Conservation (phyloP, 2,329 filamentous ascomycete species). For the Cordyceps tenuipes region DNA sequence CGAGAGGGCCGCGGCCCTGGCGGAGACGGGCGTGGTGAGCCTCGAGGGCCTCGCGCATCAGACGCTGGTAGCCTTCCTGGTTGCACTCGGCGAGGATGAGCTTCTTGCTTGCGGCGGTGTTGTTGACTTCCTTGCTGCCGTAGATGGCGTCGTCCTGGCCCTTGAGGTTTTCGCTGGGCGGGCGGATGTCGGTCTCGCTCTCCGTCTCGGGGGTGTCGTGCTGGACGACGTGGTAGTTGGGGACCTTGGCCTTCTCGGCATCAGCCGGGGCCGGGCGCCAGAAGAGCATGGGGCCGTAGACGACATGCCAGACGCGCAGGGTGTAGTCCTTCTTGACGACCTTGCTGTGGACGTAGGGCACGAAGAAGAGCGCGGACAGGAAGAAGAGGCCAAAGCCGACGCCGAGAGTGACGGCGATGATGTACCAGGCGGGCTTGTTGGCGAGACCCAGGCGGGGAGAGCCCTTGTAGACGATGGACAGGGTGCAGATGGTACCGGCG, state of each 20-base stretch:
- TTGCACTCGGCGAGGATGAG: slow-evolving; percentile 38
- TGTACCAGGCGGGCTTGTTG: slow-evolving; percentile 60
- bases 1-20: slow-evolving; percentile 57
- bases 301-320: slow-evolving; percentile 54
- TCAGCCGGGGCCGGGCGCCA: slow-evolving; percentile 46
- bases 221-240: slow-evolving; percentile 72
- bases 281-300: slow-evolving; percentile 57
- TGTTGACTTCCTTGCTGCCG: slow-evolving; percentile 26
- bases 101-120: slow-evolving; percentile 30
- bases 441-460: slow-evolving; percentile 58
- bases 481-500: slow-evolving; percentile 63
- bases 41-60: slow-evolving; percentile 47
- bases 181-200: slow-evolving; percentile 5
- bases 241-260: slow-evolving; percentile 49
- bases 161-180: slow-evolving; percentile 18
- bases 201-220: slow-evolving; percentile 40
- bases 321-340: slow-evolving; percentile 61
- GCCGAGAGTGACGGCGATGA: slow-evolving; percentile 58
- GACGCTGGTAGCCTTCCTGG: slow-evolving; percentile 51
- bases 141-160: slow-evolving; percentile 20
- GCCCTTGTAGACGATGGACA: slow-evolving; percentile 76
- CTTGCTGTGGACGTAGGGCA: slow-evolving; percentile 58
- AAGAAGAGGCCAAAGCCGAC: slow-evolving; percentile 51
- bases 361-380: slow-evolving; percentile 61
- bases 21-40: slow-evolving; percentile 56